Percentiles rank a stretch among this genome's conserved stretches.
phyloP scores from a whole-genome alignment of 2,329 filamentous ascomycete species.

The Tolypocladium guangdongense region DNA sequence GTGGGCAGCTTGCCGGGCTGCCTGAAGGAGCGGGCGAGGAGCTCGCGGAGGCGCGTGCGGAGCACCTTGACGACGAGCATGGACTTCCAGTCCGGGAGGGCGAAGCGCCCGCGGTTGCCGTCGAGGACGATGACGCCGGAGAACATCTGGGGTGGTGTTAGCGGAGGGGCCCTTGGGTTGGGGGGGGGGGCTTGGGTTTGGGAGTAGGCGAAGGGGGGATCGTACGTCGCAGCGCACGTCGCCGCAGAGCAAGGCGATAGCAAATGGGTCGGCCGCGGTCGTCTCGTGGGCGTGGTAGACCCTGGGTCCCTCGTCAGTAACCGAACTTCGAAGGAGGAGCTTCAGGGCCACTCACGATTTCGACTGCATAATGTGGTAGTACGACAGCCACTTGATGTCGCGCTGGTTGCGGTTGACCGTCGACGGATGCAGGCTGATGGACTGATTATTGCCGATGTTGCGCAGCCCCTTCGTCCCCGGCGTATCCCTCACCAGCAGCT shows the following conservation, averaged over 20 bases:
- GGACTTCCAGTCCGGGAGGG: conserved; percentile 78
- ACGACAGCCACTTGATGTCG: conserved; percentile 73
- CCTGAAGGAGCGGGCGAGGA: conserved; percentile 62
- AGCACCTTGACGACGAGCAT: conserved; percentile 82
- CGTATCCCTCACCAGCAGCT: conserved; percentile 71
- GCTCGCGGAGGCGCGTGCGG: conserved; percentile 60
- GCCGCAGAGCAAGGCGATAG: conserved; percentile 74
- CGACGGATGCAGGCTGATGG: conserved; percentile 74
- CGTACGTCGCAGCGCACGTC: conserved; percentile 77
- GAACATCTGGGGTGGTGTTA: conserved; percentile 50
- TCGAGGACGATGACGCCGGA: conserved; percentile 80
- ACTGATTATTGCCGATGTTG: conserved; percentile 88
- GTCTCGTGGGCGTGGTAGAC: conserved; percentile 89
- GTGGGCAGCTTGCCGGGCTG: conserved; percentile 51
- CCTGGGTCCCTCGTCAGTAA: conserved; percentile 24
- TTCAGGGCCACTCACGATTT: conserved; percentile 47
- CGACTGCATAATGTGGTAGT: conserved; percentile 95
- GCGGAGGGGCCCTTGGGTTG: neutral
- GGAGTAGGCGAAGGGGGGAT: neutral
- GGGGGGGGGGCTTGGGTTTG: neutral
- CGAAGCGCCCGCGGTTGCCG: conserved; percentile 75
- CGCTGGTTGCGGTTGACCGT: conserved; percentile 72
- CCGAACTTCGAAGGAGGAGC: neutral
- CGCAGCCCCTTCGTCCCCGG: conserved; percentile 63
- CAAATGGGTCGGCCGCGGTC: conserved; percentile 68